Conservation (phyloP, 805 yeast genomes). For the Saccharomycopsis amapae region DNA sequence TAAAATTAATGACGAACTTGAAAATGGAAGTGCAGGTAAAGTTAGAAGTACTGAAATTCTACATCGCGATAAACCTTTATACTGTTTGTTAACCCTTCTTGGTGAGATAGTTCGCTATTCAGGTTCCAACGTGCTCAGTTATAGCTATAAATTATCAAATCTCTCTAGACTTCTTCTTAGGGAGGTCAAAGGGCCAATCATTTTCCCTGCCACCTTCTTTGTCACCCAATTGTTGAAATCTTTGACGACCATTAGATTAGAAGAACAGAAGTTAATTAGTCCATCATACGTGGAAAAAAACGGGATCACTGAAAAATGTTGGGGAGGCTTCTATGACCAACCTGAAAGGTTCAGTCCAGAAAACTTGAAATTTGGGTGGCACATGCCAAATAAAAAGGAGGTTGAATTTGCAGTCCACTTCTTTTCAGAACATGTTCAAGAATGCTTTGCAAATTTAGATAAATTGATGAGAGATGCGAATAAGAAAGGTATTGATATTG, state of each 20-base stretch:
- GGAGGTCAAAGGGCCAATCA: constrained; percentile 56
- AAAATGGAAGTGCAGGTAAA: constrained; percentile 75
- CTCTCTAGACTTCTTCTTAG: constrained; percentile 40
- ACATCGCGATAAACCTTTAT: constrained; percentile 72
- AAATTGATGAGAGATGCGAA: constrained; percentile 24
- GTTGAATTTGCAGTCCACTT: constrained; percentile 53
- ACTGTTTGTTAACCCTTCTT: constrained; percentile 62
- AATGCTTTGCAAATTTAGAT: constrained; percentile 38
- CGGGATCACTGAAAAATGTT: constrained; percentile 43
- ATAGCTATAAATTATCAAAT: constrained; percentile 39
- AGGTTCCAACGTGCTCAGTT: constrained; percentile 39
- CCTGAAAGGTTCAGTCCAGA: constrained; percentile 40
- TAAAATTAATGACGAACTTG: constrained; percentile 57
- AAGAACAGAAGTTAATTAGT: constrained; percentile 41
- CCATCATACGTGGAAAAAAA: constrained; percentile 26
- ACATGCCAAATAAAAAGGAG: constrained; percentile 51
- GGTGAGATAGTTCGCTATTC: constrained; percentile 68
- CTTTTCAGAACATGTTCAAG: constrained; percentile 43
- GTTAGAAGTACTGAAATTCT: constrained; percentile 57
- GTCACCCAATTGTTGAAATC: constrained; percentile 62
- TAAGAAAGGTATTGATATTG: constrained; percentile 20
- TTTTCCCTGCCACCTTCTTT: constrained; percentile 54
- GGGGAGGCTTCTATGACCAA: constrained; percentile 72
- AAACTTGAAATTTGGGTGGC: constrained; percentile 65
- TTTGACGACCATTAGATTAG: constrained; percentile 51